phyloP scores from a whole-genome alignment of 352 stramenopile genomes.

The Phytophthora sojae region DNA sequence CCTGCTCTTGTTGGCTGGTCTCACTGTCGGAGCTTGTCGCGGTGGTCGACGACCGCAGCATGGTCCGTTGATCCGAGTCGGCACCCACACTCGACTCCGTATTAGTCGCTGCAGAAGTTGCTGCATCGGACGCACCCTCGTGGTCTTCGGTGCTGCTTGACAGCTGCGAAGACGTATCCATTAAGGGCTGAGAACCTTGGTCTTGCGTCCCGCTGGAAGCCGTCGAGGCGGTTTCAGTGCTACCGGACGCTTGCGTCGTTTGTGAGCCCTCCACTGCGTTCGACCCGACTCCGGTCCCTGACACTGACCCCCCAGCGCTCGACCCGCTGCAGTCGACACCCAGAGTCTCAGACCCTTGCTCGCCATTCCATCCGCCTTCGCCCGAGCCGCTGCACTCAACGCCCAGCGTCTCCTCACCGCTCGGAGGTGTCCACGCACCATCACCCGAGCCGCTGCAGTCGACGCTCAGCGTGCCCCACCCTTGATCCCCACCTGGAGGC shows the following conservation, averaged over 20 bases:
- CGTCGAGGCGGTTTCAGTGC: background rate
- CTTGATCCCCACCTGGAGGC: background rate
- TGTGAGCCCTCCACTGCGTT: background rate
- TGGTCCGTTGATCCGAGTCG: background rate
- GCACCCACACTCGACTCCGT: constrained; percentile 1
- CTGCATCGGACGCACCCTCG: background rate
- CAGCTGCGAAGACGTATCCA: background rate
- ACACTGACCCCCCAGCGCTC: background rate
- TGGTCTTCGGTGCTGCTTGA: background rate
- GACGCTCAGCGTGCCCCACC: background rate
- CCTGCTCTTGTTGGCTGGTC: background rate
- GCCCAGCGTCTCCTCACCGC: background rate
- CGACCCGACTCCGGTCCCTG: background rate
- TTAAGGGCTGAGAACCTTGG: background rate
- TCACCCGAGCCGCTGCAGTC: background rate
- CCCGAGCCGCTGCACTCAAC: constrained; percentile 8
- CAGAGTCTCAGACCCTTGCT: background rate
- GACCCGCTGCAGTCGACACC: constrained; percentile 4
- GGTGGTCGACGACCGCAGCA: background rate
- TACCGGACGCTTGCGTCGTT: background rate
- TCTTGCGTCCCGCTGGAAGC: background rate
- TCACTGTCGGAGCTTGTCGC: background rate
- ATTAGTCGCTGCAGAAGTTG: background rate
- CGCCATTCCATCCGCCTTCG: background rate
- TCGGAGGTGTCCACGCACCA: background rate